These are phyloP conservation scores for Myxozyma mucilagina DNA, from an alignment of 805 yeast species.

Conservation along the genomic window DNA sequence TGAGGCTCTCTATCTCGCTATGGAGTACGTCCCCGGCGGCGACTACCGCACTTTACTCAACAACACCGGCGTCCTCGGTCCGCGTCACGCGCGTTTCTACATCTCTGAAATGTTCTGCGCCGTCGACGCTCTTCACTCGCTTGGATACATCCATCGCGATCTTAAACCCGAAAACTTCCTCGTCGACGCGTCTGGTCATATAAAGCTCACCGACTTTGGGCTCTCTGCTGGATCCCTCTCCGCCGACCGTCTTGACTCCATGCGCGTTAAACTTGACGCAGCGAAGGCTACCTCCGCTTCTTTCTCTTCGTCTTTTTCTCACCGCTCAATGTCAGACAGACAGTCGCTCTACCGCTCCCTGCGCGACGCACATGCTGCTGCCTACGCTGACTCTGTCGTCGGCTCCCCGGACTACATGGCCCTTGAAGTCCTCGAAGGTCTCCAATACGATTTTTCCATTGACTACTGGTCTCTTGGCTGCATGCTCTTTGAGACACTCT, in stretches of 20 bases:
- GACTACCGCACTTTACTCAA: slow-evolving; percentile 92
- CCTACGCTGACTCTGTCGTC: slow-evolving; percentile 91
- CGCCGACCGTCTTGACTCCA: slow-evolving; percentile 86
- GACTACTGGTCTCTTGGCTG: slow-evolving; percentile 99
- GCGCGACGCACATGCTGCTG: slow-evolving; percentile 68
- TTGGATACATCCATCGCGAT: slow-evolving; percentile 96
- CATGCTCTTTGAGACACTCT: slow-evolving; percentile 91
- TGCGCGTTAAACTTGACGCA: no score
- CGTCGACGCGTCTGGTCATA: slow-evolving; percentile 70
- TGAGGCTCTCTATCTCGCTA: slow-evolving; percentile 86
- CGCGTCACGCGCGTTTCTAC: slow-evolving; percentile 94
- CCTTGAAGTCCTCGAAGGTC: slow-evolving; percentile 91
- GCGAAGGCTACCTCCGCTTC: slow-evolving; percentile 43
- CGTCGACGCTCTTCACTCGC: slow-evolving; percentile 86
- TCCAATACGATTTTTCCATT: slow-evolving; percentile 89
- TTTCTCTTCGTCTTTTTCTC: slow-evolving; percentile 48
- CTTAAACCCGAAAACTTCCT: slow-evolving; percentile 91
- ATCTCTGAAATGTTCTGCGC: slow-evolving; percentile 95
- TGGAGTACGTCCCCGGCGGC: slow-evolving; percentile 99
- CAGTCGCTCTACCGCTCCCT: slow-evolving; percentile 79
- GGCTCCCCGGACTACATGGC: slow-evolving; percentile 99
- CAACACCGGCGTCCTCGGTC: slow-evolving; percentile 88
- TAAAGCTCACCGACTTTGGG: slow-evolving; percentile 91
- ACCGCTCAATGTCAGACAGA: slow-evolving; percentile 79
- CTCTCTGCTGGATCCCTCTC: slow-evolving; percentile 95